Base-by-base conservation (phyloP, 2,329 filamentous ascomycete species). In the Pyrenophora tritici-repentis region DNA sequence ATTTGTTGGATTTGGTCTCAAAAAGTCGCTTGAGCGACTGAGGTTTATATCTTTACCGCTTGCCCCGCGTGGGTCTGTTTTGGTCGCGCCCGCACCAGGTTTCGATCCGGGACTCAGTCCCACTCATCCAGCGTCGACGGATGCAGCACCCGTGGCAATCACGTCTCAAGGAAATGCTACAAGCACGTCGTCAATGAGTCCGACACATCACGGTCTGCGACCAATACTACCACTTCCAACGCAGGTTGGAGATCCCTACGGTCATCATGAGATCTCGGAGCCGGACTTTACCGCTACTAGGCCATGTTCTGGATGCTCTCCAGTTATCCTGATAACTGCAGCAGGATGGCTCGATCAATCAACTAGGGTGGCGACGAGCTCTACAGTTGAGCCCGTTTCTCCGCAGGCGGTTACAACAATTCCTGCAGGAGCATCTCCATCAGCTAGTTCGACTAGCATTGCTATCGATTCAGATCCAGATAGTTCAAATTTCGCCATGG, bases 201-300 rank as follows among this genome's bases (percentile, higher is more conserved):
- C 63, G 22, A 68, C 59, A 16, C 52, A 66, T 24, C 53, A 69
- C 59, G 55, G 49, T 17, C 51, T 68, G 2, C 51, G 41, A 51
- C 67, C 66, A 18, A 63, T 66, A 40, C 63, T 65, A 17, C 56
- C 59, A 17, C 55, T 55, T 10, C 61, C 56, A 33, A 66, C 59
- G 24, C 53, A 59, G 9, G 47, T 57, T 6, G 67, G 66, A 14
- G 59, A 68, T 18, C 67, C 66, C 1, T 53, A 68, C 35, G 68
- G 67, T 8, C 67, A 69, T 41, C 62, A 69, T 49, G 68, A 71
- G 33, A 65, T 70, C 18, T 56, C 62, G 6, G 67, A 70, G 47
- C 67, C 65, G 24, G 59, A 67, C 24, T 65, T 70, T 36, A 65
- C 53, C 34, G 55, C 50, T 18, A 71, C 68, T 7, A 53, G 53